phyloP scores from a whole-genome alignment of 75 land plant genomes.

The Picea sitchensis region DNA sequence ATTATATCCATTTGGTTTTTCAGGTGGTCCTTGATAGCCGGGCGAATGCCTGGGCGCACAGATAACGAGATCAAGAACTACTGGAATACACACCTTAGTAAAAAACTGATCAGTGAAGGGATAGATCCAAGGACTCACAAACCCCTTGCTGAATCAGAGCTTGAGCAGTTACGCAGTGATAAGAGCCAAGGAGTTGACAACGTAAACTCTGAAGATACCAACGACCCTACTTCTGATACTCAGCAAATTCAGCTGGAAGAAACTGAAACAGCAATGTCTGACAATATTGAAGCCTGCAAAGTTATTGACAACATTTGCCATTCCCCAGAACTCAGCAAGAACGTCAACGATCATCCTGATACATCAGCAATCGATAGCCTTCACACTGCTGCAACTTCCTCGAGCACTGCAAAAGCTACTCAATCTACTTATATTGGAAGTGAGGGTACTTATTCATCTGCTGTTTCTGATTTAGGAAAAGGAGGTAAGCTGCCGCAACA shows the following conservation, averaged over 20 bases:
- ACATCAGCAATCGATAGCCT: neutral
- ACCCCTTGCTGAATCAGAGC: conserved; percentile 5
- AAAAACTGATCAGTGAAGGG: conserved; percentile 7
- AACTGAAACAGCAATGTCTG: neutral
- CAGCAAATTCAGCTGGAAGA: neutral
- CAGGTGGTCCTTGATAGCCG: conserved; percentile 16
- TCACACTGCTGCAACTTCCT: neutral
- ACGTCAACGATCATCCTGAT: neutral
- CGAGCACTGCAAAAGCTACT: no score
- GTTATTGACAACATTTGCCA: neutral
- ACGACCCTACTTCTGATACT: neutral
- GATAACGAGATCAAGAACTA: conserved; percentile 16
- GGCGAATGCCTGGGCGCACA: conserved; percentile 13
- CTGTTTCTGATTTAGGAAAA: neutral
- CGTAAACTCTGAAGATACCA: neutral
- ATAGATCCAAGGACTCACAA: conserved; percentile 17
- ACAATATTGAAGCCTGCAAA: neutral
- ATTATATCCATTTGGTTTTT: neutral
- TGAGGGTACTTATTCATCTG: no score
- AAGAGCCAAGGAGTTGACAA: no score
- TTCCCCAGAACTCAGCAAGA: neutral
- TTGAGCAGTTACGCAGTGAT: neutral
- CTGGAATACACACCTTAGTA: conserved; percentile 17
- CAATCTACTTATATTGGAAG: no score
- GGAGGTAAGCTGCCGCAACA: neutral